phyloP scores from a whole-genome alignment of 208 protist species.

The Acanthamoeba rhysodes region DNA sequence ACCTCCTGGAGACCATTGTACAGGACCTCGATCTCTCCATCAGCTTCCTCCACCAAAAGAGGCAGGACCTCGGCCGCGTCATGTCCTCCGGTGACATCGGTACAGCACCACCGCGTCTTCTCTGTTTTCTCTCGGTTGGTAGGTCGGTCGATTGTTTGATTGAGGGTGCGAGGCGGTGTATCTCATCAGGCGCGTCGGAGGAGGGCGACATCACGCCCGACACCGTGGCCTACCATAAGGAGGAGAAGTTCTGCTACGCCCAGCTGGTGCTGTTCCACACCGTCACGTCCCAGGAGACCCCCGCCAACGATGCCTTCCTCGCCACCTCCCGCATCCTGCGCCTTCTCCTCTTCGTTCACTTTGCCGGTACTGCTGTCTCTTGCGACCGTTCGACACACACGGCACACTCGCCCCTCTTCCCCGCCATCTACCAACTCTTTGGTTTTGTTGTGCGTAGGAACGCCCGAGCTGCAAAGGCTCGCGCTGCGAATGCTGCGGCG shows the following conservation, averaged over 20 bases:
- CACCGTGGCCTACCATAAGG: slow-evolving; percentile 50
- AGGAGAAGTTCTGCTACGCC: slow-evolving; percentile 64
- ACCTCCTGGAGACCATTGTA: neutral
- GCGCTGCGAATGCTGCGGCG: slow-evolving; percentile 23
- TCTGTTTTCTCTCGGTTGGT: too few relatives aligned
- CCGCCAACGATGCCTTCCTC: neutral
- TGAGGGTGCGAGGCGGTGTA: neutral
- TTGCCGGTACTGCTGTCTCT: too few relatives aligned
- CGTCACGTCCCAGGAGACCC: neutral
- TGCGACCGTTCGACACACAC: too few relatives aligned
- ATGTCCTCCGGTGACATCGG: neutral
- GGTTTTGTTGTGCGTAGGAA: neutral
- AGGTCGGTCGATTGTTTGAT: too few relatives aligned
- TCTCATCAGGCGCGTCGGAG: neutral
- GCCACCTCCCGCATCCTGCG: slow-evolving; percentile 5
- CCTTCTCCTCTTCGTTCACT: slow-evolving; percentile 24
- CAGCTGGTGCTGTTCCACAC: slow-evolving; percentile 38
- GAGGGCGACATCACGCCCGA: slow-evolving; percentile 1
- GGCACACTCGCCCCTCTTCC: neutral
- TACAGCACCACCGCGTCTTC: neutral
- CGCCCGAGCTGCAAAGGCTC: slow-evolving; percentile 40
- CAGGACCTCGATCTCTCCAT: slow-evolving; percentile 6
- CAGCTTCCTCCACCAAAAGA: neutral
- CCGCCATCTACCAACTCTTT: neutral
- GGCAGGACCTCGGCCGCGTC: slow-evolving; percentile 4